Base-by-base conservation (phyloP, 768 basidiomycete species). In the Naematelia aurantialba region DNA sequence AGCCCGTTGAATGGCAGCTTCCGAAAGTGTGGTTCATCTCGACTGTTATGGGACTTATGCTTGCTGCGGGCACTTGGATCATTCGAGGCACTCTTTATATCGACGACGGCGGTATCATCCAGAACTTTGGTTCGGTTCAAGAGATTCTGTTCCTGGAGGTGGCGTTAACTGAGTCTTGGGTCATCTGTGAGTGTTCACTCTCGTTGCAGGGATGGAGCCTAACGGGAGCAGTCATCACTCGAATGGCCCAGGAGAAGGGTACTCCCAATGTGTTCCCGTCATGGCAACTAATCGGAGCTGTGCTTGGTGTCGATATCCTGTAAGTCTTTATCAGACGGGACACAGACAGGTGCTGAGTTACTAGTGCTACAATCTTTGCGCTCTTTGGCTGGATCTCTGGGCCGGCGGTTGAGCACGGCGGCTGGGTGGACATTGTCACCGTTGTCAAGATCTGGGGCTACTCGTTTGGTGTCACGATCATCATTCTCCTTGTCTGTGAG, bases 1-100 rank as follows among this genome's bases (percentile, higher is more conserved):
- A 74, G 46, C 81, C 81, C 1, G 81, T 82, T 22, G 81, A 82
- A 58, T 82, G 81, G 81, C 81, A 82, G 66, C 65, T 82, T 17
- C 80, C 81, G 17, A 82, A 80, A 67, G 79, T 82, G 4, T 81
- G 81, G 81, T 75, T 81, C 57, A 76, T 82, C 60, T 79, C 78
- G 5, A 79, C 79, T n/a, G 62, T 78, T 54, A 70, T 81, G 66
- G 80, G 78, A 48, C 64, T 79, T n/a, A 53, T 79, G 13, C 72
- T 79, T 31, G 79, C 79, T 24, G 79, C 70, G n/a, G 81, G 78
- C 17, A 82, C 81, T 21, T 82, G 81, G 81, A 75, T 80, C 52
- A 49, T 80, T 34, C 78, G 81, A 26, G 81, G 76, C 2, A 82
- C 81, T 0, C 57, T 82, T 19, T 80, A 81, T 62, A 56, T 79